These are phyloP conservation scores for Termitomyces sp. DNA, from an alignment of 768 basidiomycete genomes.

Conservation along the genomic window DNA sequence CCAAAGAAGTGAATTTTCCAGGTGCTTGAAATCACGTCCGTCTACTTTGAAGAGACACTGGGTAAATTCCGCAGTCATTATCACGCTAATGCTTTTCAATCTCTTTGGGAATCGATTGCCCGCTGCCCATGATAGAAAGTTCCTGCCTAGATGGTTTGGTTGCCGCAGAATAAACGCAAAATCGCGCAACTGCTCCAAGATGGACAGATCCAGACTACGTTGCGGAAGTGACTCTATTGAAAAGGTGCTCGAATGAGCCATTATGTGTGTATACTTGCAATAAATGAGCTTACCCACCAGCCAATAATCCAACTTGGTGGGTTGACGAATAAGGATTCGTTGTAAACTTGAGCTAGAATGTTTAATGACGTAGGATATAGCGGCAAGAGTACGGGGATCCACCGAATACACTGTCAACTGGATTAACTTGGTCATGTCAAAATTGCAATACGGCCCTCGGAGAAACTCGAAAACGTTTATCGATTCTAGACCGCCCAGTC, in stretches of 20 bases:
- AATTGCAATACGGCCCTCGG: neutral
- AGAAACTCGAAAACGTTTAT: neutral
- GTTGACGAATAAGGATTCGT: neutral
- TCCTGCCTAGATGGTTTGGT: neutral
- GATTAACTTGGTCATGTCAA: neutral
- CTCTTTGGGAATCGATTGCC: neutral
- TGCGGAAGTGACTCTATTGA: neutral
- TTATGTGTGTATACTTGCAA: neutral
- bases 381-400: neutral
- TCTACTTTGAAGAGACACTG: neutral
- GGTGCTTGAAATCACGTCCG: neutral
- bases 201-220: neutral
- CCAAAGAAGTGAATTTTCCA: neutral
- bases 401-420: neutral
- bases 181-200: neutral
- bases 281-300: neutral
- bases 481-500: constrained; percentile 2
- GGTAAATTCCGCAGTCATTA: neutral
- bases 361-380: neutral
- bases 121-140: neutral
- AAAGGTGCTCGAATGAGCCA: neutral
- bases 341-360: neutral
- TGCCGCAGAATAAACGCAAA: neutral
- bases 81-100: neutral
- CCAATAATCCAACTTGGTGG: neutral